Conservation (phyloP, 768 basidiomycete species). For the Collybia mongolica region DNA sequence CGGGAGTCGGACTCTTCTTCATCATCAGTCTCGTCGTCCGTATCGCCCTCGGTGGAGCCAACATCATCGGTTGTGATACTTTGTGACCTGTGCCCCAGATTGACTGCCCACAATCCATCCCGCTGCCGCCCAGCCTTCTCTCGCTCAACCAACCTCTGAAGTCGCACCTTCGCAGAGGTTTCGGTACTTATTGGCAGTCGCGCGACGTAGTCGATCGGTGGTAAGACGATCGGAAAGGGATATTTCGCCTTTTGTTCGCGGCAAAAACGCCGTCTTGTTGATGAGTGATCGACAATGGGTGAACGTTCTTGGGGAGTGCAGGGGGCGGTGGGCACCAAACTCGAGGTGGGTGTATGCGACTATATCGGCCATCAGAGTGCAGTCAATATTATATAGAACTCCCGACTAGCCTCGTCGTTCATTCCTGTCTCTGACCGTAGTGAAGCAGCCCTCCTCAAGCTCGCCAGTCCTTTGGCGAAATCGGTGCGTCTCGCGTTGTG, state of each 20-base stretch:
- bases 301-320: neutral
- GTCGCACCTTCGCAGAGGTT: slow-evolving; percentile 41
- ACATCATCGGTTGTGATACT: slow-evolving; percentile 9
- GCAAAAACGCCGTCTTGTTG: too few species aligned
- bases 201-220: slow-evolving; percentile 36
- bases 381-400: neutral
- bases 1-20: neutral
- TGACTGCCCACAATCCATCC: slow-evolving; percentile 30
- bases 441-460: slow-evolving; percentile 38
- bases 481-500: slow-evolving; percentile 1
- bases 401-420: slow-evolving; percentile 9
- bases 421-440: slow-evolving; percentile 27
- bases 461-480: slow-evolving; percentile 33
- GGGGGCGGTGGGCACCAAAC: slow-evolving; percentile 4
- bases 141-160: slow-evolving; percentile 37
- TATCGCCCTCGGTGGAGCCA: slow-evolving; percentile 8
- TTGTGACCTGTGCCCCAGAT: slow-evolving; percentile 4
- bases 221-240: slow-evolving; percentile 53
- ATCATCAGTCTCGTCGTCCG: neutral
- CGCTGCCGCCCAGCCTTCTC: slow-evolving; percentile 34
- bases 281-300: neutral
- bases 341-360: neutral
- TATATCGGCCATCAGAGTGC: neutral
- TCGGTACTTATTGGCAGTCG: slow-evolving; percentile 33
- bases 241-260: neutral